These are phyloP conservation scores for Drechslerella coelobrocha DNA, from an alignment of 2,329 filamentous ascomycete species.

Conservation along the genomic window DNA sequence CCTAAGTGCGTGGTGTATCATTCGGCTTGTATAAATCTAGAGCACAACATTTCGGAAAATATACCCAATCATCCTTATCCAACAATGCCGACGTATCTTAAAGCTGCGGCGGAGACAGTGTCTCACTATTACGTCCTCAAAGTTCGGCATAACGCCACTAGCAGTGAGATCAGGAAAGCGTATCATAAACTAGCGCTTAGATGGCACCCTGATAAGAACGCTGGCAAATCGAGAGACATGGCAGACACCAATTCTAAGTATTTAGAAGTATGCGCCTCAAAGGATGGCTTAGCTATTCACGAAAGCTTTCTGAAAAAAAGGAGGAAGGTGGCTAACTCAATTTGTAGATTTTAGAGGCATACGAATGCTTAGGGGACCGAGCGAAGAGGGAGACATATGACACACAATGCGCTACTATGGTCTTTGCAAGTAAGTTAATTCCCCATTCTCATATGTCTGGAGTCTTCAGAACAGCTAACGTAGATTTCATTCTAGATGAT, in stretches of 20 bases:
- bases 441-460: not conserved
- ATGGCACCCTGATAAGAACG: slow-evolving; percentile 22
- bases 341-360: not conserved
- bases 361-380: slow-evolving; percentile 10
- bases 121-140: slow-evolving; percentile 30
- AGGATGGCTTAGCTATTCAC: not conserved
- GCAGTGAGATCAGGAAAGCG: slow-evolving; percentile 7
- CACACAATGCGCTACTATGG: slow-evolving; percentile 15
- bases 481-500: slow-evolving; percentile 9
- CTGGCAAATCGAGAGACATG: not conserved
- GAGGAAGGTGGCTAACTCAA: not conserved
- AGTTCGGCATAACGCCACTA: slow-evolving; percentile 19
- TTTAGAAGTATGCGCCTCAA: slow-evolving; percentile 5
- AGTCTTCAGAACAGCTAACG: not conserved
- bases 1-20: too few relatives aligned
- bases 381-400: slow-evolving; percentile 23
- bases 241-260: not conserved
- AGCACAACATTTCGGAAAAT: too few relatives aligned
- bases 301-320: not conserved
- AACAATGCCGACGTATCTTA: not conserved
- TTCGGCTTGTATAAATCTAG: too few relatives aligned
- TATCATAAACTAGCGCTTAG: slow-evolving; percentile 1
- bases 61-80: not conserved
- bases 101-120: slow-evolving; percentile 10
- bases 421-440: slow-evolving; percentile 18